These are phyloP conservation scores for Serendipita vermifera DNA, from an alignment of 768 basidiomycete genomes.

Conservation along the genomic window DNA sequence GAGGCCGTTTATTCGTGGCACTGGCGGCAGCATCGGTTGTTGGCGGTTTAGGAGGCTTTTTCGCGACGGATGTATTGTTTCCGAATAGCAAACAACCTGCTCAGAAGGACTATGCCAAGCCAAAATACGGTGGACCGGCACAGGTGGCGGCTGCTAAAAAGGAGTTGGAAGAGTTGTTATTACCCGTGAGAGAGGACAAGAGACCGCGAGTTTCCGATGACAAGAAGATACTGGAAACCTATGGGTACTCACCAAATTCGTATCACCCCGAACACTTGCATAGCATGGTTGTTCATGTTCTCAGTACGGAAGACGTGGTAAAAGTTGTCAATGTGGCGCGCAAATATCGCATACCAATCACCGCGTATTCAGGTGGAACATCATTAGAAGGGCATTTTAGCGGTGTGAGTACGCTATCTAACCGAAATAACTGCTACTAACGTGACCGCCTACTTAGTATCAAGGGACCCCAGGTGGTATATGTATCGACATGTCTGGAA, in stretches of 20 bases:
- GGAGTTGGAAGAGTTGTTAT: neutral
- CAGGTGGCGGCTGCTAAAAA: neutral
- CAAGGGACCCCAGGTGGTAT: constrained; percentile 39
- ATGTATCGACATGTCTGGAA: constrained; percentile 62
- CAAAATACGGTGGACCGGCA: neutral
- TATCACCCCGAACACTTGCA: constrained; percentile 23
- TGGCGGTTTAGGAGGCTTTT: neutral
- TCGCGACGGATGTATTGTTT: neutral
- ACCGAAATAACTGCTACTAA: constrained; percentile 25
- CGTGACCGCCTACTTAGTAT: neutral
- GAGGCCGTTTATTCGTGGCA: neutral
- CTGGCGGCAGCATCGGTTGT: neutral
- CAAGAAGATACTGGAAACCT: constrained; percentile 3
- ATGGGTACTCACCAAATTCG: constrained; percentile 2
- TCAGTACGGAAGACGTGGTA: constrained; percentile 68
- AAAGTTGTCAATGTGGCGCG: constrained; percentile 61
- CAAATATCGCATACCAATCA: constrained; percentile 63
- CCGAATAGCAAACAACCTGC: neutral
- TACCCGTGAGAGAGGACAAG: neutral
- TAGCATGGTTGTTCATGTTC: constrained; percentile 51
- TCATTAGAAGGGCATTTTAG: constrained; percentile 66
- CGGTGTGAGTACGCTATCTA: constrained; percentile 34
- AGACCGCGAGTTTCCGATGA: neutral
- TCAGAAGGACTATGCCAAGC: constrained; percentile 4
- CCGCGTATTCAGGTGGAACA: constrained; percentile 70